Evolutionary conservation across 1,284 basidiomycete genomes (phyloP), one percentile per base, ranked within the genome.

Genomic region (Rhodotorula sp.): DNA sequence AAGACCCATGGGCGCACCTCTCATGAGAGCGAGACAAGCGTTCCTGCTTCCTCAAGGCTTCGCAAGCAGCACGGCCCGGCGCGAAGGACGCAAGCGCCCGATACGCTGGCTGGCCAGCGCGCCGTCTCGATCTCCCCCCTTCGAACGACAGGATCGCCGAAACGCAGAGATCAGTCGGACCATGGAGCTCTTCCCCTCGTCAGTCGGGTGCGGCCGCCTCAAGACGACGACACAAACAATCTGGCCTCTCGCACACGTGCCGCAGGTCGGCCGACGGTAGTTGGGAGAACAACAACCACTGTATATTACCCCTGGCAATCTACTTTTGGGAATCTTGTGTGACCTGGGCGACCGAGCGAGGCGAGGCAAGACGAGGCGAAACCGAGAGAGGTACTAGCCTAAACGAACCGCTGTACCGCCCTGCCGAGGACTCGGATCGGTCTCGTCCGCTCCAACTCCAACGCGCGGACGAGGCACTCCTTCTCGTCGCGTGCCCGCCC

Each of bases 391-490:
- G 12, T 43, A 34, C 39, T 43, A 21, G 12, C 23, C 58, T 49
- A 64, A 18, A 64, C 29, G 15, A 16, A 56, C 26, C 63, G 23
- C 46, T 56, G 31, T 18, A 64, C 69, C 34, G 76, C 79, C 64
- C 72, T 79, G 21, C 67, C 70, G 54, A 81, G 75, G 48, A 78
- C 72, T 62, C 82, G 74, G 34, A 82, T 80, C 8, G 77, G 71
- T 68, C 81, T 80, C 52, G 85, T 86, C 80, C 91, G 87, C 66
- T 91, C 88, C 74, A 97, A 82, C 71, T 85, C 84, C 73, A 96
- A 80, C 18, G 93, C 92, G 77, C 85, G 87, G 59, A 84, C 84
- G 71, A 94, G 82, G 79, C 90, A 92, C 79, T 93, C 91, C 67
- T 87, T 84, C 78, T 91, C 90, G 62, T 87, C 84, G 64, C 88